Percentiles rank a stretch among this genome's conserved stretches.
Evolutionary conservation across 148 eudicot genomes (phyloP).

Genomic region (Rheum nobile): DNA sequence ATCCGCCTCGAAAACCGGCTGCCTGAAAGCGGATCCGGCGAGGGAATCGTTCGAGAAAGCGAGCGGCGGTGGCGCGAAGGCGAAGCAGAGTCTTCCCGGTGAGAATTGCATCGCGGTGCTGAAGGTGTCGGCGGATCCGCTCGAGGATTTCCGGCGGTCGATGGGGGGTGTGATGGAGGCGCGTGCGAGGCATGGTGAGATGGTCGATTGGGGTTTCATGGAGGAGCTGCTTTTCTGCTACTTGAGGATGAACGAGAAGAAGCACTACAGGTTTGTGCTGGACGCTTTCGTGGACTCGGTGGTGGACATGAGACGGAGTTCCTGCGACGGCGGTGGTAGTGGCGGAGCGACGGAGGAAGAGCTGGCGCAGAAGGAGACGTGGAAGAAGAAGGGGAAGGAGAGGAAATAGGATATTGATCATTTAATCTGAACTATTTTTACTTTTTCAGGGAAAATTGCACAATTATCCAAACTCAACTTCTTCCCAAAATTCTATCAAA

Average conservation of each 20-base stretch:
- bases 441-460: not conserved
- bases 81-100: not conserved
- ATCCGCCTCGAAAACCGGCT: not conserved
- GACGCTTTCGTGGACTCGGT: constrained; percentile 58
- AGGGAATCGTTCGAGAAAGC: no score
- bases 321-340: not conserved
- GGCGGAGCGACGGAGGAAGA: not conserved
- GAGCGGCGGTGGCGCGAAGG: constrained; percentile 6
- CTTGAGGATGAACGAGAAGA: constrained; percentile 57
- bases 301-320: constrained; percentile 21
- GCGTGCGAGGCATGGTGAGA: constrained; percentile 18
- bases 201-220: constrained; percentile 69
- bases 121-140: constrained; percentile 44
- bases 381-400: not conserved
- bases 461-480: not conserved
- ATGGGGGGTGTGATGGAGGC: constrained; percentile 63
- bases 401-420: not conserved
- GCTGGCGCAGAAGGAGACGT: not conserved
- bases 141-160: constrained; percentile 50
- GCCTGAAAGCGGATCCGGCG: not conserved
- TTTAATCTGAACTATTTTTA: not conserved
- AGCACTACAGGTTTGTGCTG: constrained; percentile 37
- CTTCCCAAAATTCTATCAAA: no score
- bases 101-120: constrained; percentile 50
- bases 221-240: constrained; percentile 60